These are phyloP conservation scores for Schwanniomyces vanrijiae DNA, from an alignment of 805 yeast genomes.

Conservation along the genomic window DNA sequence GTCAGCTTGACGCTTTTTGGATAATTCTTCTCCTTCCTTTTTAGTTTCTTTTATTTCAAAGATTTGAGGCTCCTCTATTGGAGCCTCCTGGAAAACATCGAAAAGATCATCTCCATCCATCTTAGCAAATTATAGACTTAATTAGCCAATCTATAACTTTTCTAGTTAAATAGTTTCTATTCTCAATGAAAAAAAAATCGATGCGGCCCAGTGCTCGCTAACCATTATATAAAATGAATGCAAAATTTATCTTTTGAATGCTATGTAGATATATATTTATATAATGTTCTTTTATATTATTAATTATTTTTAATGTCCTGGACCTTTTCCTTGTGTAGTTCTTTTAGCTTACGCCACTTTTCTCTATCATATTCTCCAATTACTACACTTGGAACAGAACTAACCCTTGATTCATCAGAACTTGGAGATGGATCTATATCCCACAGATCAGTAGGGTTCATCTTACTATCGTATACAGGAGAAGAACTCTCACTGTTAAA, in stretches of 20 bases:
- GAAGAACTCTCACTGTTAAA: neutral
- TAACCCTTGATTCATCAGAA: conserved; percentile 38
- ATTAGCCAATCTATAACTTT: neutral
- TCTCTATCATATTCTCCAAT: conserved; percentile 67
- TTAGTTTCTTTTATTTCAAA: conserved; percentile 9
- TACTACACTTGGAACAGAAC: conserved; percentile 55
- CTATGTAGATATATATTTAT: neutral
- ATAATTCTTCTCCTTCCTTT: conserved; percentile 7
- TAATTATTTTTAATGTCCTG: neutral
- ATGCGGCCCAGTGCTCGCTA: conserved; percentile 1
- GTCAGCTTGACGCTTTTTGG: conserved; percentile 15
- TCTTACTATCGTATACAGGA: neutral
- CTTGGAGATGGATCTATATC: conserved; percentile 32
- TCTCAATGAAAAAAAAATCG: conserved; percentile 3
- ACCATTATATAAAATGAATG: conserved; percentile 4
- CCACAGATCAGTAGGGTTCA: conserved; percentile 15
- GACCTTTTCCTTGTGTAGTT: conserved; percentile 13
- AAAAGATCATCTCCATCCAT: conserved; percentile 57
- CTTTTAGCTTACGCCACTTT: conserved; percentile 58
- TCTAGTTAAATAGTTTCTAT: neutral
- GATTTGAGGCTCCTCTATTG: conserved; percentile 31
- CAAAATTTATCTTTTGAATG: neutral
- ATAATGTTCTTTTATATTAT: neutral
- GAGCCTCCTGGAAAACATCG: conserved; percentile 62
- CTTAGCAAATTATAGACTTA: conserved; percentile 1